Percentiles rank a stretch among this genome's conserved stretches.
Evolutionary conservation across 805 yeast genomes (phyloP).

Genomic region (Candida coleopterorum): DNA sequence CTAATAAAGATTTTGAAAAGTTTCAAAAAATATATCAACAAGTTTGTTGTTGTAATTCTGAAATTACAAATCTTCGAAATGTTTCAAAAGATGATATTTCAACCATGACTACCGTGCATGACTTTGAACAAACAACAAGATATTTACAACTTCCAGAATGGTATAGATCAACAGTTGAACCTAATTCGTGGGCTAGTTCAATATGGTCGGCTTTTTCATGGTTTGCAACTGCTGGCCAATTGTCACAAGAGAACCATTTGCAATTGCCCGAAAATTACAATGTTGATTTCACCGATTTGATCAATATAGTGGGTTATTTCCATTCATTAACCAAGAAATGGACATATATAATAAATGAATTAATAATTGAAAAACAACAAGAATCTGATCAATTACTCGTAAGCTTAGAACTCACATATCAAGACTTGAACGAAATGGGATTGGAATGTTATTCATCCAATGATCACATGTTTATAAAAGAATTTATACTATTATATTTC

Average conservation of each 20-base stretch:
- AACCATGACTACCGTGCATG: constrained; percentile 1
- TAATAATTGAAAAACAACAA: constrained; percentile 21
- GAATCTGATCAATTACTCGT: constrained; percentile 11
- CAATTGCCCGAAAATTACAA: neutral
- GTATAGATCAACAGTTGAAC: constrained; percentile 43
- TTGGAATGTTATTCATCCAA: constrained; percentile 41
- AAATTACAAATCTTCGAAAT: neutral
- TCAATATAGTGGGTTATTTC: constrained; percentile 30
- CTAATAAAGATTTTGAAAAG: constrained; percentile 33
- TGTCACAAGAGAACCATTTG: constrained; percentile 3
- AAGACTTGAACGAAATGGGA: constrained; percentile 39
- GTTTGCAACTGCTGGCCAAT: constrained; percentile 86
- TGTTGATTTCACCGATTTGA: constrained; percentile 8
- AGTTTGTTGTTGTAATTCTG: constrained; percentile 12
- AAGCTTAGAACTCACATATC: constrained; percentile 32
- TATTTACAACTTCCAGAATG: constrained; percentile 24
- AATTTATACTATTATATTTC: constrained; percentile 33
- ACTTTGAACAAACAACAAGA: neutral
- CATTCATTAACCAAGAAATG: constrained; percentile 37
- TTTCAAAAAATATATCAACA: constrained; percentile 27
- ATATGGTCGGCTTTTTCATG: constrained; percentile 70
- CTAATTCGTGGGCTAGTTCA: constrained; percentile 51
- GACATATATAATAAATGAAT: constrained; percentile 30
- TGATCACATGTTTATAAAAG: constrained; percentile 29
- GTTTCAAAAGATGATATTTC: constrained; percentile 21